Conservation (phyloP, 164 flowering plant genomes). For the Nymphaea thermarum region DNA sequence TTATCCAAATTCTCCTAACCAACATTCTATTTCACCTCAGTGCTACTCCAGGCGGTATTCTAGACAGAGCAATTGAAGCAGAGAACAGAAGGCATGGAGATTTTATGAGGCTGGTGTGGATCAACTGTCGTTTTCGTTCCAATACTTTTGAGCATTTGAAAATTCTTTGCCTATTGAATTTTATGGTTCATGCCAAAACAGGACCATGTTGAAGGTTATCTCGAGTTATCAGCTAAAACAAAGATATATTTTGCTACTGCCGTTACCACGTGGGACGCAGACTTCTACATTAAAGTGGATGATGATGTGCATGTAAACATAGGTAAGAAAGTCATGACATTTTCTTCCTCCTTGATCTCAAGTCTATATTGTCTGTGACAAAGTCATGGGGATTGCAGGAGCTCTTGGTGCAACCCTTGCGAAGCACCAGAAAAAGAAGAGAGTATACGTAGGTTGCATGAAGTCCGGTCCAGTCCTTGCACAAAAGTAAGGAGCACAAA, state of each 20-base stretch:
- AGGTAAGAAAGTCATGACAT: conserved; percentile 21
- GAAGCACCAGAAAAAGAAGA: conserved; percentile 29
- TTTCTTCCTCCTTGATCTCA: neutral
- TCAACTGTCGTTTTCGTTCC: neutral
- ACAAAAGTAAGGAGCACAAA: conserved; percentile 31
- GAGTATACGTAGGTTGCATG: conserved; percentile 77
- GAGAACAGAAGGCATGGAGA: conserved; percentile 91
- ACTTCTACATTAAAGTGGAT: conserved; percentile 70
- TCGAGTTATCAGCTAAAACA: conserved; percentile 70
- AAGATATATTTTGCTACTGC: conserved; percentile 57
- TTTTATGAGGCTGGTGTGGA: conserved; percentile 69
- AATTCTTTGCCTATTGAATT: neutral
- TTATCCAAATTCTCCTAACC: neutral
- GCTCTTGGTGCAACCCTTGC: conserved; percentile 39
- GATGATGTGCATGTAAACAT: conserved; percentile 71
- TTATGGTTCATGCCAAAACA: conserved; percentile 10
- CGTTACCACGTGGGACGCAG: conserved; percentile 63
- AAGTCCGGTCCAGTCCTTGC: conserved; percentile 74
- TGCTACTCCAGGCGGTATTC: conserved; percentile 96
- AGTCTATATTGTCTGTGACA: neutral
- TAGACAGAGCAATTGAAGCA: conserved; percentile 90
- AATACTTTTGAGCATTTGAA: neutral
- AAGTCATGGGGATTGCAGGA: conserved; percentile 23
- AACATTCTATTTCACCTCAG: conserved; percentile 20
- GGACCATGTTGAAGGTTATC: conserved; percentile 72